Base-by-base conservation (phyloP, 352 stramenopile species). In the Pythium brachiatum region DNA sequence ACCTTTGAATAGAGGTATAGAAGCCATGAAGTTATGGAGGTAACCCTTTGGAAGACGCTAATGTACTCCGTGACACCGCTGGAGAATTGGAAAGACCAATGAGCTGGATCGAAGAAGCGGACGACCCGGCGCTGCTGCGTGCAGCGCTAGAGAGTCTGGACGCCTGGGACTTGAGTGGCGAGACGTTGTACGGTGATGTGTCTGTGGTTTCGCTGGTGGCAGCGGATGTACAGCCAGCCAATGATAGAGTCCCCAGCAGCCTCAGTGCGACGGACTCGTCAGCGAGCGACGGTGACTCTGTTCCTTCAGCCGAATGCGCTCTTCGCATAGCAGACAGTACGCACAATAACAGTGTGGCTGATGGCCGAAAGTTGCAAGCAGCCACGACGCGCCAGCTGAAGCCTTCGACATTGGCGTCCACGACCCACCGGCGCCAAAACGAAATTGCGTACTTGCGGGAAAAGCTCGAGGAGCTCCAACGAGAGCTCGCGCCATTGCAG, bases 121-220 rank as follows among this genome's bases (percentile, higher is more conserved):
- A 54, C 29, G 44, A 62, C 13, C 27, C 43, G 18, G 56, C 43
- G 31, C 20, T 62, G 20, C 56, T 62, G 38, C 41, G 34, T 16
- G 56, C 56, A n/a, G 56, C 56, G 56, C 44, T 62, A 2, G 56
- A 55, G 27, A 53, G 52, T 16, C 23, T 62, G 1, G 56, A 62
- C 11, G 41, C 20, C 0, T 62, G 56, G 44, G 56, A 62, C 13
- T 31, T 38, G 16, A 27, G 1, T 27, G 41, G 41, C 12, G n/a
- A 18, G 9, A 5, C 41, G 5, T 8, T 29, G 41, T 18, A 21
- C 15, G 41, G 41, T 7, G n/a, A 48, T 16, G n/a, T 48, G 8
- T 48, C 41, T 7, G 41, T 48, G n/a, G 20, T 48, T 3, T 48
- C 41, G 15, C 18, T 48, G 4, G 8, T 27, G n/a, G 41, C 20